Evolutionary conservation across 805 yeast genomes (phyloP).

Genomic region (Pichia insulana): DNA sequence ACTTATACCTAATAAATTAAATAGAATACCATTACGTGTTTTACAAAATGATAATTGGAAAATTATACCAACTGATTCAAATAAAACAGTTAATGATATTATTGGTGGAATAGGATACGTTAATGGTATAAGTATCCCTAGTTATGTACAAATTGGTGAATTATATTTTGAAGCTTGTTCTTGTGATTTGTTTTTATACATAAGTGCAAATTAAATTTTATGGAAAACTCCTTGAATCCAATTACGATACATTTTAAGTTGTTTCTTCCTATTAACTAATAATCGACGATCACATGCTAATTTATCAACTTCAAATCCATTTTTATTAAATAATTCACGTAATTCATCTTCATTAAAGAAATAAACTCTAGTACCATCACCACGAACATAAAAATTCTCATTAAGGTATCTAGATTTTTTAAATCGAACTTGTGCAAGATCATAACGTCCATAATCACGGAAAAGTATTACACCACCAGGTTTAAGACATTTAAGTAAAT

Average conservation of each 20-base stretch:
- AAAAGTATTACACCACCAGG: slow-evolving; percentile 90
- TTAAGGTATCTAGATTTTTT: slow-evolving; percentile 80
- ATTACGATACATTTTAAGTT: slow-evolving; percentile 89
- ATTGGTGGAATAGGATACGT: slow-evolving; percentile 12
- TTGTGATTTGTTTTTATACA: slow-evolving; percentile 61
- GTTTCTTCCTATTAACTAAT: slow-evolving; percentile 84
- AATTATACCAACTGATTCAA: too few relatives aligned
- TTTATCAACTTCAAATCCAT: slow-evolving; percentile 54
- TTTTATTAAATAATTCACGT: slow-evolving; percentile 56
- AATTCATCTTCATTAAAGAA: slow-evolving; percentile 94
- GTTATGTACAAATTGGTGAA: slow-evolving; percentile 35
- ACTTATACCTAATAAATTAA: too few relatives aligned
- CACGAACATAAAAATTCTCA: slow-evolving; percentile 91
- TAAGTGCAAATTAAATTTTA: slow-evolving; percentile 27
- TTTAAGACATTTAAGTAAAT: slow-evolving; percentile 63
- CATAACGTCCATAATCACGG: slow-evolving; percentile 94
- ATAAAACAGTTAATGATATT: background rate
- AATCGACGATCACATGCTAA: slow-evolving; percentile 88
- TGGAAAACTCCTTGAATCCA: slow-evolving; percentile 93
- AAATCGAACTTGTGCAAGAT: slow-evolving; percentile 89
- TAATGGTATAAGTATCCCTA: slow-evolving; percentile 49
- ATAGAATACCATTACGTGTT: too few relatives aligned
- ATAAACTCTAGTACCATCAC: slow-evolving; percentile 96
- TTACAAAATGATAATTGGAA: too few relatives aligned
- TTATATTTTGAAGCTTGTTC: slow-evolving; percentile 38